A percentile compares a stretch with the other conserved stretches of the same genome.
These are phyloP conservation scores for Taiwanofungus camphoratus DNA, from an alignment of 1,284 basidiomycete genomes.

Conservation along the genomic window DNA sequence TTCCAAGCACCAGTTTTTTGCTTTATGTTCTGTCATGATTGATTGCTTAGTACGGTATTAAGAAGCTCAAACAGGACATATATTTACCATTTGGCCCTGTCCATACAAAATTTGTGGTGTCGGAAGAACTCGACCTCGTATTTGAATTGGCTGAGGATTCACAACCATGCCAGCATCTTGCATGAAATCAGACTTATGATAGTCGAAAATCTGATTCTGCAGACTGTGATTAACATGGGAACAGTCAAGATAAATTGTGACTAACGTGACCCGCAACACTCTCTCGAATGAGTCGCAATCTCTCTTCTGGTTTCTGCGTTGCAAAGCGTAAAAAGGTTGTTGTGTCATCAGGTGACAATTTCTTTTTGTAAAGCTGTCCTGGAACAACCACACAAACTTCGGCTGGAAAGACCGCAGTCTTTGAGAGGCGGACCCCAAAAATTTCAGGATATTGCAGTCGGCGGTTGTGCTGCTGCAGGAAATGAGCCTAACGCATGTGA, in stretches of 20 bases:
- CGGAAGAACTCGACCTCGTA: constrained; percentile 23
- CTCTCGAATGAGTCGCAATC: constrained; percentile 30
- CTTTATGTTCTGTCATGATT: constrained; percentile 11
- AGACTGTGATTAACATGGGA: not conserved
- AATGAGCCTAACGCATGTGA: constrained; percentile 29
- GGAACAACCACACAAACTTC: constrained; percentile 41
- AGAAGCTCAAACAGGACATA: not conserved
- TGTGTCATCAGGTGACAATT: constrained; percentile 34
- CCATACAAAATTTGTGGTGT: constrained; percentile 27
- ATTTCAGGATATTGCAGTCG: constrained; percentile 28
- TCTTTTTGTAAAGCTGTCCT: constrained; percentile 45
- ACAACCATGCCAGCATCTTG: constrained; percentile 28
- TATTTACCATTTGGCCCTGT: constrained; percentile 13
- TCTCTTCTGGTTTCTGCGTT: constrained; percentile 33
- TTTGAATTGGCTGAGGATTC: constrained; percentile 18
- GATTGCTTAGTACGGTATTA: no score
- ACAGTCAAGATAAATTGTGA: not conserved
- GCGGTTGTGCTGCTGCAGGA: constrained; percentile 27
- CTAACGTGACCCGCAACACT: constrained; percentile 27
- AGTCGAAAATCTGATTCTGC: constrained; percentile 23
- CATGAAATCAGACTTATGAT: constrained; percentile 30
- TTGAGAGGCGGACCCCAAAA: constrained; percentile 33
- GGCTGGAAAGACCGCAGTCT: constrained; percentile 37
- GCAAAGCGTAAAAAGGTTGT: constrained; percentile 38
- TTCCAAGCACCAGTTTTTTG: constrained; percentile 28